Evolutionary conservation across 768 basidiomycete species (phyloP).

Genomic region (Phlebiopsis gigantea): DNA sequence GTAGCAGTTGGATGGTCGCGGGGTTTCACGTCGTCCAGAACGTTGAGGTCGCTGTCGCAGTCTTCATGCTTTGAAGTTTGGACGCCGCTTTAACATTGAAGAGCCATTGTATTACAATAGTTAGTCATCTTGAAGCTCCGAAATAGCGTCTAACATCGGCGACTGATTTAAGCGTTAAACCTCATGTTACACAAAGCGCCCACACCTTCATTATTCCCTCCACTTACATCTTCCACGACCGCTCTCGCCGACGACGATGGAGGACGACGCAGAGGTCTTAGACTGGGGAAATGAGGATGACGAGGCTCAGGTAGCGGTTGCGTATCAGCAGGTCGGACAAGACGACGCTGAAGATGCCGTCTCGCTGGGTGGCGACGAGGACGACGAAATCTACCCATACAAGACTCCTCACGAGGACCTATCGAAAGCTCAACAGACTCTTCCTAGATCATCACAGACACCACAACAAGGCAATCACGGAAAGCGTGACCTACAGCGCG

Average conservation of each 20-base stretch:
- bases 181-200: conserved; percentile 12
- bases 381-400: conserved; percentile 51
- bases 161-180: not conserved
- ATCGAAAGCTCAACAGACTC: conserved; percentile 12
- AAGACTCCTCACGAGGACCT: conserved; percentile 29
- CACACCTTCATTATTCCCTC: conserved; percentile 8
- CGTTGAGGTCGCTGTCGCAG: not conserved
- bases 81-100: not conserved
- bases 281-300: conserved; percentile 65
- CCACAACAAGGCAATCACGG: not conserved
- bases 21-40: not conserved
- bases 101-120: too few species aligned
- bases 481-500: conserved; percentile 21
- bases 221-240: conserved; percentile 6
- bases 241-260: conserved; percentile 36
- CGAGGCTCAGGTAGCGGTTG: conserved; percentile 22
- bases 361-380: conserved; percentile 65
- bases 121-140: too few species aligned
- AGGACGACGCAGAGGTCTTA: conserved; percentile 61
- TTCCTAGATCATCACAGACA: conserved; percentile 13
- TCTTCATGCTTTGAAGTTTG: not conserved
- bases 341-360: conserved; percentile 58
- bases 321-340: conserved; percentile 14
- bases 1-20: not conserved
- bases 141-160: too few species aligned